Evolutionary conservation across 2,329 filamentous ascomycete genomes (phyloP), one percentile per base, ranked within the genome.

Genomic region (Aspergillus sp.): DNA sequence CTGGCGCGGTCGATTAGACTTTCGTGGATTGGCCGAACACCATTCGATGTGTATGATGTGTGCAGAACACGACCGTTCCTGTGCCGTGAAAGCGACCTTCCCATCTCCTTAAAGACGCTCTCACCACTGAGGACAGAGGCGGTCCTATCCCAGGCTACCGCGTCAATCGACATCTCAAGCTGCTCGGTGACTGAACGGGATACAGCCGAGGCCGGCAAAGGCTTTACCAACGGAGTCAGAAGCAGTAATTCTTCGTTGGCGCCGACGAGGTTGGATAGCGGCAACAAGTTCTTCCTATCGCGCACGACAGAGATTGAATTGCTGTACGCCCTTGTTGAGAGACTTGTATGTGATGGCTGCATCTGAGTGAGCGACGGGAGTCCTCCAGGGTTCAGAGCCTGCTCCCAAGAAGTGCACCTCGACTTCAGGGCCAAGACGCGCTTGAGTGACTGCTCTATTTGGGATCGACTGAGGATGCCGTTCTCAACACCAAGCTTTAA

Each of bases 11-110:
- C 91, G 74, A 97, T 96, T 19, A 97, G 83, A 65, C 94, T 95
- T 71, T 98, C 94, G 73, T 98, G 94, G 0, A 97, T 91, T 76
- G 93, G 93, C 43, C 93, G 85, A 3, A 98, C 89, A 15, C 93
- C 93, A 69, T 97, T 96, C 1, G 93, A 91, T 0, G 94, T 97
- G 73, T 98, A 98, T 13, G 93, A 97, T 1, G 94, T 97, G 75
- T 98, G 93, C 17, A 97, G 81, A 6, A 97, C 87, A 71, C 95
- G 91, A 22, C 93, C 92, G 68, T 91, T 92, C 23, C 93, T 84
- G 66, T 93, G 91, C 56, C 94, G 85, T 11, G 94, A 93, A n/a
- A 98, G 81, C 7, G 91, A 92, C 68, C 92, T 87, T 1, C 94
- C 94, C 25, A 98, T 84, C 73, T 97, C 93, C 69, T 92, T 85